Conservation (phyloP, 345 rosid genomes). For the Eucalyptus marginata region DNA sequence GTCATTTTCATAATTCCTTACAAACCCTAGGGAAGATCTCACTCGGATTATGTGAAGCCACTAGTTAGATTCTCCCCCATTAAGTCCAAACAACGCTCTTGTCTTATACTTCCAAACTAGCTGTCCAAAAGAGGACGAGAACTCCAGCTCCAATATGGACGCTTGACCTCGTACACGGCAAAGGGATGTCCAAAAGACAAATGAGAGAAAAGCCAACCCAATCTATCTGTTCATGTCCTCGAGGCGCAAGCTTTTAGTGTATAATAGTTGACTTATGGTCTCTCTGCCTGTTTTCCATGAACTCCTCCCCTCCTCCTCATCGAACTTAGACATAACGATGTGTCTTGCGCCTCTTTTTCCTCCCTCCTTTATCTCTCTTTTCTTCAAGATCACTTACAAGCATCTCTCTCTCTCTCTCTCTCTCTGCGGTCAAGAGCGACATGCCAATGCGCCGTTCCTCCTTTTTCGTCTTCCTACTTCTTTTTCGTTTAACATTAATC, state of each 20-base stretch:
- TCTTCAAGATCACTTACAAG: neutral
- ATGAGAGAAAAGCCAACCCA: neutral
- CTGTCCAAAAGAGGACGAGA: neutral
- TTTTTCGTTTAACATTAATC: neutral
- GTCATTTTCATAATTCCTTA: neutral
- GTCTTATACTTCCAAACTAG: neutral
- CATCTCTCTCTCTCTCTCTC: neutral
- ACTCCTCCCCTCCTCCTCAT: neutral
- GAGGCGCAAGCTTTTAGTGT: neutral
- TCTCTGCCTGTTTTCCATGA: neutral
- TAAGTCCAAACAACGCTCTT: neutral
- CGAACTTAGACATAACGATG: neutral
- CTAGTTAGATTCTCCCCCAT: neutral
- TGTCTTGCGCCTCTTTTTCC: neutral
- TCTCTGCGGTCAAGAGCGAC: neutral
- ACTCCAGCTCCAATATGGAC: neutral
- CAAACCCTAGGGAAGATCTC: neutral
- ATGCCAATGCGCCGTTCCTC: neutral
- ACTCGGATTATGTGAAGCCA: neutral
- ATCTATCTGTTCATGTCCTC: neutral
- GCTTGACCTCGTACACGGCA: neutral
- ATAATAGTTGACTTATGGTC: constrained; percentile 12
- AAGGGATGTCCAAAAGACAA: neutral
- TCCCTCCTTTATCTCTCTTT: neutral
- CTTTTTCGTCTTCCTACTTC: neutral